Base-by-base conservation (phyloP, 192 early-diverging fungal genomes). In the Helicostylum pulchrum region DNA sequence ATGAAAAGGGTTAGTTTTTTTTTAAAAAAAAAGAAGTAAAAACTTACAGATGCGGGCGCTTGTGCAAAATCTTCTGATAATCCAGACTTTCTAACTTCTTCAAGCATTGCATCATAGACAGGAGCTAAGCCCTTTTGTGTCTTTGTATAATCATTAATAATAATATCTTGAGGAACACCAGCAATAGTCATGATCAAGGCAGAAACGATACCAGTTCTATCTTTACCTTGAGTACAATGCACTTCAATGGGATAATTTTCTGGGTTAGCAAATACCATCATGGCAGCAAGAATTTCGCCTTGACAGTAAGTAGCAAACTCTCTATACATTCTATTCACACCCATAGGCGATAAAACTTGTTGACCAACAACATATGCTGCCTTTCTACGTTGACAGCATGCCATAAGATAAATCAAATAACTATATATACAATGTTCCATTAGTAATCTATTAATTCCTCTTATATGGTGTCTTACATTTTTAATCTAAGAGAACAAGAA, bases 181-280 rank as follows among this genome's bases (percentile, higher is more conserved):
- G 77, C 67, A 10, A 86, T 78, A 31, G 73, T 76, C 17, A 85
- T 55, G 3, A 86, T 51, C 23, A 88, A 65, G 62, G 82, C 82
- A 34, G 80, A 75, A 20, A 86, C 66, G 46, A 88, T 78, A 26
- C 87, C 87, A 7, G 87, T 88, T 58, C 87, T 80, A 68, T 88
- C 87, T 66, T 88, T 88, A 44, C 87, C 87, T 48, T 86, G 83
- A 53, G 83, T 81, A 72, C 87, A 88, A 62, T 88, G 87, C 17
- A 88, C 77, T 23, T 85, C 64, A 4, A 88, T 76, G 9, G 87
- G 87, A 53, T 82, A 84, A 39, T 81, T 83, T 19, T 68, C 57
- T 14, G 77, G 74, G 55, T 82, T 78, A 17, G 77, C 73, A 68
- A 87, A 79, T 10, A 84, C 70, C 30, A 76, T 73, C 66, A 87